Evolutionary conservation across 352 stramenopile genomes (phyloP).

Genomic region (Phytophthora sp.): DNA sequence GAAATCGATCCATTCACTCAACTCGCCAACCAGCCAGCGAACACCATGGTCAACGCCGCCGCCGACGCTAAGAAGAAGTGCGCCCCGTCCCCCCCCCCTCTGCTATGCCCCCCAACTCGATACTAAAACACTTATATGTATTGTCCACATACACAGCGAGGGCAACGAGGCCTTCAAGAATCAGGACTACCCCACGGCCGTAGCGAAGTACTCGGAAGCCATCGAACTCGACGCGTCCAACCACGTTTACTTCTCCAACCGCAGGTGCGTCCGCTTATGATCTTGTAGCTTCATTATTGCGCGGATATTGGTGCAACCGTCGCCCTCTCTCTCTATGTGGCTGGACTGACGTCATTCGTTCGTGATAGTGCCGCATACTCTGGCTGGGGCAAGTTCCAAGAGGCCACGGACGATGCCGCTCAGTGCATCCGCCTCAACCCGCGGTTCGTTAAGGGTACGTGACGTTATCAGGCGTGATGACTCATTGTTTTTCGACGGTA

Average conservation of each 20-base stretch:
- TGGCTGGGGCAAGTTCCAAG: slow-evolving; percentile 67
- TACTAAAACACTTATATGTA: slow-evolving; percentile 1
- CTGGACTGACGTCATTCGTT: slow-evolving; percentile 5
- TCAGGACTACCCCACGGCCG: slow-evolving; percentile 87
- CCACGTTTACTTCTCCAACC: slow-evolving; percentile 96
- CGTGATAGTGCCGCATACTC: slow-evolving; percentile 67
- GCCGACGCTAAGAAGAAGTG: slow-evolving; percentile 88
- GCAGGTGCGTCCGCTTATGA: slow-evolving; percentile 49
- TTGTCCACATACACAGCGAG: slow-evolving; percentile 57
- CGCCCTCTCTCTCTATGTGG: slow-evolving; percentile 7
- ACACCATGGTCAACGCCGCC: slow-evolving; percentile 67
- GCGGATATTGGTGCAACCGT: not conserved
- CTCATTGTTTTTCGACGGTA: slow-evolving; percentile 7
- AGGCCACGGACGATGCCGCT: slow-evolving; percentile 88
- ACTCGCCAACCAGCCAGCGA: slow-evolving; percentile 14
- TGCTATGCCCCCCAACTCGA: not conserved
- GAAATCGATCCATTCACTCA: slow-evolving; percentile 9
- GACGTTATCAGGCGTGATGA: slow-evolving; percentile 8
- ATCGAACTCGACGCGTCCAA: slow-evolving; percentile 88
- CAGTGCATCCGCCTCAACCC: slow-evolving; percentile 93
- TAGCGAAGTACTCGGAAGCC: slow-evolving; percentile 94
- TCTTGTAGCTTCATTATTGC: not conserved
- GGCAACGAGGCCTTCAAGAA: slow-evolving; percentile 96
- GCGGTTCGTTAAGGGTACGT: slow-evolving; percentile 92
- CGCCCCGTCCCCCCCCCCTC: slow-evolving; percentile 11